phyloP scores from a whole-genome alignment of 2,329 filamentous ascomycete genomes.

The Aspergillus sp. region DNA sequence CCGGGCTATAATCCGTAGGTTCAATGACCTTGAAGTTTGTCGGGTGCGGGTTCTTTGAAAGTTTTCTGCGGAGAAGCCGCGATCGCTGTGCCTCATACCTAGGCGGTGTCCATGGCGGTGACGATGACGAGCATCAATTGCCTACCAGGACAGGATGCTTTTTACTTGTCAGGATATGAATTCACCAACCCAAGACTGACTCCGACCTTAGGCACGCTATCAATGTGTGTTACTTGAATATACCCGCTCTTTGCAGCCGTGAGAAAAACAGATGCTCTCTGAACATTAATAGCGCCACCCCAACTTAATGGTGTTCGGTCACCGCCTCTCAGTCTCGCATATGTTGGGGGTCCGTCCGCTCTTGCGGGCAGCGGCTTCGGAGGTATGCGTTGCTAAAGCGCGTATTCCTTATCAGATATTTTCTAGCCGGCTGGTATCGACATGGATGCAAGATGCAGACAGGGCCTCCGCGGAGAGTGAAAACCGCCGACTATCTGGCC shows the following conservation, averaged over 20 bases:
- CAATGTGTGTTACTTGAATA: not conserved
- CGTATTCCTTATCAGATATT: not conserved
- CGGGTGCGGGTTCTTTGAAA: not conserved
- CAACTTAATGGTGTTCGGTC: not conserved
- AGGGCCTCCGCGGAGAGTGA: constrained; percentile 21
- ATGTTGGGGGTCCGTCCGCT: constrained; percentile 34
- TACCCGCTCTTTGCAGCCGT: not conserved
- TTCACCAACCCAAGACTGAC: not conserved
- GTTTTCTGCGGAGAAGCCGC: not conserved
- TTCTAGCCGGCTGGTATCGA: constrained; percentile 22
- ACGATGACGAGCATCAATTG: too few species aligned
- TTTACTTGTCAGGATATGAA: not conserved
- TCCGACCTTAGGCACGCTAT: not conserved
- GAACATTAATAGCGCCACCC: not conserved
- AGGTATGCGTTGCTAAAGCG: constrained; percentile 12
- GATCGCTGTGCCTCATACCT: not conserved
- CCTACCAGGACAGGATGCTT: not conserved
- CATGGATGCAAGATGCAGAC: constrained; percentile 29
- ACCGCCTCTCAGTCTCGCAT: constrained; percentile 36
- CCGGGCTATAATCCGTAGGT: not conserved
- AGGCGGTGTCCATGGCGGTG: constrained; percentile 25
- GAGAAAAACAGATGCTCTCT: not conserved
- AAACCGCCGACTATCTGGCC: constrained; percentile 31
- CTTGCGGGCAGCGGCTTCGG: constrained; percentile 27
- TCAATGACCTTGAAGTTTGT: not conserved